Evolutionary conservation across 768 basidiomycete species (phyloP).

Genomic region (Boletus fagicola): DNA sequence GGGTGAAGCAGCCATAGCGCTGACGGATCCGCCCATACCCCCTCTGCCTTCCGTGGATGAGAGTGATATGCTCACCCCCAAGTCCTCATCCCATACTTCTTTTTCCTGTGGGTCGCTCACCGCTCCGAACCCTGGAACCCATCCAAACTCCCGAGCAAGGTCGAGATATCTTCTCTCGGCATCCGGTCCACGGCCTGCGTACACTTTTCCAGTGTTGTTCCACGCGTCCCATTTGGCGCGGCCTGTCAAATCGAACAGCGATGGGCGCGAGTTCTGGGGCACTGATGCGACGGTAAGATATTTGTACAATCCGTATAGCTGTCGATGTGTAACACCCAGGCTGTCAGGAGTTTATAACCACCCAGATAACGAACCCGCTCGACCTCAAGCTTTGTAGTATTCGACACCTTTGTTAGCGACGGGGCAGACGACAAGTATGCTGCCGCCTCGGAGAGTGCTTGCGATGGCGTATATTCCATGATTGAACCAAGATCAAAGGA

Average conservation of each 20-base stretch:
- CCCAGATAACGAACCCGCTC: conserved; percentile 20
- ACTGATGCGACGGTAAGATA: conserved; percentile 56
- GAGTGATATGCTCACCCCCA: conserved; percentile 26
- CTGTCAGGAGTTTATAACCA: conserved; percentile 18
- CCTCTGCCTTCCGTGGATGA: conserved; percentile 28
- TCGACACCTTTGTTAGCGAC: conserved; percentile 54
- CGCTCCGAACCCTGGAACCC: conserved; percentile 43
- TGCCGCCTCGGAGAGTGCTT: conserved; percentile 58
- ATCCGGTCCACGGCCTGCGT: conserved; percentile 39
- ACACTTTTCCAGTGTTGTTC: conserved; percentile 50
- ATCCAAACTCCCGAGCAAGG: conserved; percentile 67
- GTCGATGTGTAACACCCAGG: conserved; percentile 28
- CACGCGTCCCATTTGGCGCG: conserved; percentile 90
- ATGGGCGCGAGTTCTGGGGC: conserved; percentile 62
- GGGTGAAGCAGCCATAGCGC: conserved; percentile 47
- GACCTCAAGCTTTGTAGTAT: conserved; percentile 75
- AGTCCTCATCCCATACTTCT: conserved; percentile 48
- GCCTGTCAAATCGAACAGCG: conserved; percentile 74
- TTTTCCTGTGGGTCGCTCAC: conserved; percentile 10
- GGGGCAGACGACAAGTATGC: conserved; percentile 58
- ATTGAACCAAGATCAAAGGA: background rate
- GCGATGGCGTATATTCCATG: conserved; percentile 37
- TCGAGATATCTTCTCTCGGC: conserved; percentile 68
- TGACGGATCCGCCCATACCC: conserved; percentile 60
- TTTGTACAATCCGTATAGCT: conserved; percentile 90